Percentiles rank a stretch among this genome's conserved stretches.
Evolutionary conservation across 768 basidiomycete genomes (phyloP).

Genomic region (Suillus sp.): DNA sequence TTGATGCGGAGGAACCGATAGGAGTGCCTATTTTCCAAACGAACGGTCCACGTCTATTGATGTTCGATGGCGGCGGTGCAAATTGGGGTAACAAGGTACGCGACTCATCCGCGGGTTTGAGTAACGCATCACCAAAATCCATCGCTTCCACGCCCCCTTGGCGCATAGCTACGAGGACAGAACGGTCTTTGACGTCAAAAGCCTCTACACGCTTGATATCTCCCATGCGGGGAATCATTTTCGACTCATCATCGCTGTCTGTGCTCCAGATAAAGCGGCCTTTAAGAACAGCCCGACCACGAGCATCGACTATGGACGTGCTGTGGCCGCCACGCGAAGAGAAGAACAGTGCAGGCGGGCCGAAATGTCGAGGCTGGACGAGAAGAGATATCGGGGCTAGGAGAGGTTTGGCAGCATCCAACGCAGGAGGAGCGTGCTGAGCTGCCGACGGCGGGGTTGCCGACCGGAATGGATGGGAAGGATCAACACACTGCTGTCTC

Average conservation of each 20-base stretch:
- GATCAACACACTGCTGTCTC: slow-evolving; percentile 76
- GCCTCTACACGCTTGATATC: slow-evolving; percentile 84
- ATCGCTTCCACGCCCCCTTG: slow-evolving; percentile 85
- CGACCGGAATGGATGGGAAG: slow-evolving; percentile 71
- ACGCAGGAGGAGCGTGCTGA: slow-evolving; percentile 22
- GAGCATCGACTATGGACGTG: slow-evolving; percentile 84
- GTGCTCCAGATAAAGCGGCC: slow-evolving; percentile 78
- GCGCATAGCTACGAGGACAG: slow-evolving; percentile 82
- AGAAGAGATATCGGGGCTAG: slow-evolving; percentile 76
- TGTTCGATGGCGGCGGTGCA: slow-evolving; percentile 56
- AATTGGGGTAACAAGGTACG: slow-evolving; percentile 74
- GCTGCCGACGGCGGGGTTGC: slow-evolving; percentile 46
- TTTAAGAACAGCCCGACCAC: slow-evolving; percentile 82
- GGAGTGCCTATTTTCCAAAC: slow-evolving; percentile 85
- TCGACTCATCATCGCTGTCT: slow-evolving; percentile 53
- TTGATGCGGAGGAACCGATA: slow-evolving; percentile 44
- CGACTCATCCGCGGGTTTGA: slow-evolving; percentile 80
- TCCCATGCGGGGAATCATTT: slow-evolving; percentile 54
- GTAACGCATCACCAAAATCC: slow-evolving; percentile 75
- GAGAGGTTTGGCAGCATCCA: slow-evolving; percentile 54
- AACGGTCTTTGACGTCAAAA: slow-evolving; percentile 73
- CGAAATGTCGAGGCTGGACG: slow-evolving; percentile 78
- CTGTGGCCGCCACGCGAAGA: slow-evolving; percentile 90
- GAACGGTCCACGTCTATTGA: slow-evolving; percentile 72
- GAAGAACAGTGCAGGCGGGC: slow-evolving; percentile 84